These are phyloP conservation scores for Phylloporus sp. DNA, from an alignment of 768 basidiomycete genomes.

Conservation along the genomic window DNA sequence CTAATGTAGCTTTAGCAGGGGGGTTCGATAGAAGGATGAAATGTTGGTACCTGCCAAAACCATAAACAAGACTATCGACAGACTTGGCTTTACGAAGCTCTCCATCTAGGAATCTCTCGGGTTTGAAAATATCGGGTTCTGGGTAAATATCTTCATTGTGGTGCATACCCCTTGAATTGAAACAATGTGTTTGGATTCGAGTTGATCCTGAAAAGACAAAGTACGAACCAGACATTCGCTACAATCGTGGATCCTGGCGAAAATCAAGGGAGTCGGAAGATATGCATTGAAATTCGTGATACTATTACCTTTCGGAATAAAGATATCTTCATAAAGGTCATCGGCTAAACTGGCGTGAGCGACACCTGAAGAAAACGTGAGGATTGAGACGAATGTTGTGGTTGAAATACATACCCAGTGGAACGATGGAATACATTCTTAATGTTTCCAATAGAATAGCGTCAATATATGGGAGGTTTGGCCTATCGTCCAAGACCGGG, in stretches of 20 bases:
- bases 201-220: background rate
- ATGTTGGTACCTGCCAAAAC: background rate
- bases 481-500: constrained; percentile 25
- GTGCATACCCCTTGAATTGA: background rate
- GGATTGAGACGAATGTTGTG: no score
- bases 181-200: background rate
- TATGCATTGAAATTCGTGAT: background rate
- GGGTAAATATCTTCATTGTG: background rate
- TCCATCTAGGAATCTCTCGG: background rate
- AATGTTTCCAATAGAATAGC: constrained; percentile 29
- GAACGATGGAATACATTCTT: constrained; percentile 25
- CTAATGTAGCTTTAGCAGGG: background rate
- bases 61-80: background rate
- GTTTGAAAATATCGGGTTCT: background rate
- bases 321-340: background rate
- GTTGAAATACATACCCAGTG: constrained; percentile 17
- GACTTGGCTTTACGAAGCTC: background rate
- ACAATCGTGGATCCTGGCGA: background rate
- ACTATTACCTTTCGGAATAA: background rate
- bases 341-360: background rate
- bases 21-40: background rate
- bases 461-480: constrained; percentile 25
- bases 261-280: background rate
- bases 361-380: constrained; percentile 6
- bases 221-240: background rate